phyloP scores from a whole-genome alignment of 352 stramenopile species.

The Phytophthora colocasiae region DNA sequence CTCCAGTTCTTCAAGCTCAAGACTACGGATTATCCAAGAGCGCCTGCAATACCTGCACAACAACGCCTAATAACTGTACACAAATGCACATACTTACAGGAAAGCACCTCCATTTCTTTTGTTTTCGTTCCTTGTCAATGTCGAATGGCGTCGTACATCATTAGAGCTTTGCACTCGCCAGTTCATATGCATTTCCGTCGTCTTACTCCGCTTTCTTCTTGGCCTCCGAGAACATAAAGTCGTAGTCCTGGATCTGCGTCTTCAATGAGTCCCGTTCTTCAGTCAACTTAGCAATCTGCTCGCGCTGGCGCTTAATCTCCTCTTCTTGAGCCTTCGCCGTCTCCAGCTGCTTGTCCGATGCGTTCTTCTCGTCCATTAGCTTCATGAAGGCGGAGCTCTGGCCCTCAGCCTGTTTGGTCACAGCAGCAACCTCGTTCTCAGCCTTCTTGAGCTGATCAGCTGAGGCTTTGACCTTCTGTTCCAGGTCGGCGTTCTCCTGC shows the following conservation, averaged over 20 bases:
- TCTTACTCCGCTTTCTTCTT: constrained; percentile 88
- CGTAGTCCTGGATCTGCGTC: constrained; percentile 87
- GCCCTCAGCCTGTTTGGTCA: constrained; percentile 83
- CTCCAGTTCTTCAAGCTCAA: constrained; percentile 37
- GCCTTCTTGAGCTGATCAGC: constrained; percentile 54
- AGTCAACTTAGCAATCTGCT: constrained; percentile 60
- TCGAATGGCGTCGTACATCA: background rate
- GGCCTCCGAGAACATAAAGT: constrained; percentile 90
- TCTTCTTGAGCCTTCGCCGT: constrained; percentile 49
- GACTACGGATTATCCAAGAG: constrained; percentile 74
- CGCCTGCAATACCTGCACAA: constrained; percentile 62
- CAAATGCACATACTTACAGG: background rate
- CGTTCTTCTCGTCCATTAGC: constrained; percentile 80
- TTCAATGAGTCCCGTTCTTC: constrained; percentile 76
- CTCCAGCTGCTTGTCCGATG: constrained; percentile 59
- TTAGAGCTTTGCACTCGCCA: background rate
- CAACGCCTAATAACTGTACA: constrained; percentile 12
- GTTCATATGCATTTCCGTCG: constrained; percentile 4
- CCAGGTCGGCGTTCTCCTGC: constrained; percentile 67
- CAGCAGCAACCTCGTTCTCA: constrained; percentile 52
- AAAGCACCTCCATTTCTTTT: constrained; percentile 4
- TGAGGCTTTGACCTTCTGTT: constrained; percentile 44
- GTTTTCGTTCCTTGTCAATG: constrained; percentile 10
- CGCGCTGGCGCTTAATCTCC: constrained; percentile 50
- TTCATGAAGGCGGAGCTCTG: constrained; percentile 86